Base-by-base conservation (phyloP, 164 flowering plant species). In the Akebia trifoliata region DNA sequence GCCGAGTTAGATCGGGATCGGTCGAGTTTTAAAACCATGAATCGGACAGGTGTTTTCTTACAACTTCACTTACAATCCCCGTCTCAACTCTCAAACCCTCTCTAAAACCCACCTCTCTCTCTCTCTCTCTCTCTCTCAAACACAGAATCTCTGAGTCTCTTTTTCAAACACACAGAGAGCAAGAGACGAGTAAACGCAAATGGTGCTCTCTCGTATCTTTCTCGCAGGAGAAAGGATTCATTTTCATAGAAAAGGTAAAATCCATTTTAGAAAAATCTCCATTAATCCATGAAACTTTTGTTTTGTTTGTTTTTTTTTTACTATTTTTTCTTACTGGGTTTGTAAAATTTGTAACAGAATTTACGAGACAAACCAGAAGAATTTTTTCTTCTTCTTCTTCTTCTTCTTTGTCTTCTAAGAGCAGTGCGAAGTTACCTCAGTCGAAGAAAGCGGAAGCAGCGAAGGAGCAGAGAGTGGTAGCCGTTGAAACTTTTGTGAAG, bases 201-300 rank as follows among this genome's bases (percentile, higher is more conserved):
- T 69, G 65, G 60, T 68, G 6, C 63, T 69, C 45, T 52, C 64
- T 56, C 69, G 57, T 24, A 64, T 71, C 51, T 60, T 50, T 44
- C 49, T 17, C 25, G 61, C 54, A 35, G 57, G 6, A 2, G 8
- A 42, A 35, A 28, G 34, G 24, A 49, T 56, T 44, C 44, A 15
- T 45, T 39, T 57, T 32, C 62, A 40, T 32, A 67, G 20, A 25
- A 22, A 28, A 38, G 68, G 75, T 67, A 34, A 54, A 39, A n/a
- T n/a, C 51, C 50, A 14, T 6, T 50, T 50, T 46, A 2, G n/a
- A 8, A 56, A 60, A n/a, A 40, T 7, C 22, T 34, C 46, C 46
- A 42, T 18, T 0, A 18, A 42, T 34, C 36, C 9, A 34, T 34
- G 9, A 42, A 22, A 9, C 8, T 32, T 14, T 6, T 17, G 4